phyloP scores from a whole-genome alignment of 1,139 yeast genomes.

The Diutina neorugosa region DNA sequence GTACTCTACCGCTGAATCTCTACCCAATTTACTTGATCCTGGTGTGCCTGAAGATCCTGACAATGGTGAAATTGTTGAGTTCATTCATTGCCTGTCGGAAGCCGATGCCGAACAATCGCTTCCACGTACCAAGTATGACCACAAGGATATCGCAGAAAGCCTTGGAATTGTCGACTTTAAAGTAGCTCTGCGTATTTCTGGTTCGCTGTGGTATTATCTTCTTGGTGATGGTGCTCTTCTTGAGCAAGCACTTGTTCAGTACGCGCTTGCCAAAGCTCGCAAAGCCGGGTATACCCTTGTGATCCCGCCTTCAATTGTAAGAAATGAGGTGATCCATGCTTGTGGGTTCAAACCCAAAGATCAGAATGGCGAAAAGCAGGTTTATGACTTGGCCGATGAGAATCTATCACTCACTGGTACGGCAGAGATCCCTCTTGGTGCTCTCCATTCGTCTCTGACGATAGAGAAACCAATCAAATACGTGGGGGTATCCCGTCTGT shows the following conservation, averaged over 20 bases:
- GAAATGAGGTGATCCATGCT: constrained; percentile 65
- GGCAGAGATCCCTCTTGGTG: constrained; percentile 92
- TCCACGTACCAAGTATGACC: constrained; percentile 34
- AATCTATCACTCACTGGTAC: constrained; percentile 75
- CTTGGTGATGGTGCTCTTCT: constrained; percentile 78
- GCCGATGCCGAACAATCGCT: constrained; percentile 12
- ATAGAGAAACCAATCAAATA: constrained; percentile 23
- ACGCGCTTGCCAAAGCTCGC: constrained; percentile 58
- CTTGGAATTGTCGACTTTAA: constrained; percentile 58
- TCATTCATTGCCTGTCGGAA: constrained; percentile 31
- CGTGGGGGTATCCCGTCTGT: constrained; percentile 81
- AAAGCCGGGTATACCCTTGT: constrained; percentile 56
- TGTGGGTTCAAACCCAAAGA: constrained; percentile 97
- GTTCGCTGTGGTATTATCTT: constrained; percentile 83
- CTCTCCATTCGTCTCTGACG: constrained; percentile 32
- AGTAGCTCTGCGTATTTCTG: constrained; percentile 65
- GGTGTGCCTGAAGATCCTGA: constrained; percentile 34
- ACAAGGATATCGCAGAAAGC: constrained; percentile 49
- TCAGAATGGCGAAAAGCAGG: constrained; percentile 75
- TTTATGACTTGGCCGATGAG: constrained; percentile 47
- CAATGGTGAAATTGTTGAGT: constrained; percentile 28
- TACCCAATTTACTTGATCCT: constrained; percentile 60
- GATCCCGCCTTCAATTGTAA: constrained; percentile 79
- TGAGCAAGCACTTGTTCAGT: constrained; percentile 83
- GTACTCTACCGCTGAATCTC: constrained; percentile 29